phyloP scores from a whole-genome alignment of 805 yeast species.

The Yarrowia sp. region DNA sequence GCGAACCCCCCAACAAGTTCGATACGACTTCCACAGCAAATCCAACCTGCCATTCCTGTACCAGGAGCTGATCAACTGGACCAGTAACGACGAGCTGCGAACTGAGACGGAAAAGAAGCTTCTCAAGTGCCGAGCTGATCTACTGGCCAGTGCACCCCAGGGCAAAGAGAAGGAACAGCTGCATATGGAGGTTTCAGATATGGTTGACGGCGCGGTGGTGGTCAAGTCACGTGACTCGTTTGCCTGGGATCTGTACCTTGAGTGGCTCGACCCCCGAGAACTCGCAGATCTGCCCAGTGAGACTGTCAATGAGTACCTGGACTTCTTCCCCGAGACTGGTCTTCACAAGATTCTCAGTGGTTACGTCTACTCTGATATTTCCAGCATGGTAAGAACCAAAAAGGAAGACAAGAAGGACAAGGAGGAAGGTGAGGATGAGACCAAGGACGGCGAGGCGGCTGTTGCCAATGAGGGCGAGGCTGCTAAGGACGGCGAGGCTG shows the following conservation, averaged over 20 bases:
- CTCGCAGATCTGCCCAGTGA: constrained; percentile 59
- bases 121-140: constrained; percentile 57
- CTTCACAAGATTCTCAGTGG: constrained; percentile 68
- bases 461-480: too few relatives aligned
- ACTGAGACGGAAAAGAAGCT: constrained; percentile 63
- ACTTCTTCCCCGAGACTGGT: constrained; percentile 65
- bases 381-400: constrained; percentile 56
- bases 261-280: constrained; percentile 68
- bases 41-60: constrained; percentile 64
- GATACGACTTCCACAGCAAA: constrained; percentile 57
- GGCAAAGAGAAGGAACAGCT: constrained; percentile 52
- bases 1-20: constrained; percentile 49
- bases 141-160: constrained; percentile 56
- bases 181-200: constrained; percentile 57
- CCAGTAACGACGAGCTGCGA: constrained; percentile 69
- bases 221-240: constrained; percentile 65
- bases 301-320: constrained; percentile 59
- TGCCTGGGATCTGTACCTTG: constrained; percentile 78
- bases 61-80: constrained; percentile 61
- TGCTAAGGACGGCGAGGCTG: constrained; percentile 40
- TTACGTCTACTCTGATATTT: constrained; percentile 69
- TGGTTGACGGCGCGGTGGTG: constrained; percentile 75
- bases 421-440: constrained; percentile 45
- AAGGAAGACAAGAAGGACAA: constrained; percentile 36
- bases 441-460: neutral